Conservation (phyloP, 108 stramenopile species). For the Fistulifera solaris region DNA sequence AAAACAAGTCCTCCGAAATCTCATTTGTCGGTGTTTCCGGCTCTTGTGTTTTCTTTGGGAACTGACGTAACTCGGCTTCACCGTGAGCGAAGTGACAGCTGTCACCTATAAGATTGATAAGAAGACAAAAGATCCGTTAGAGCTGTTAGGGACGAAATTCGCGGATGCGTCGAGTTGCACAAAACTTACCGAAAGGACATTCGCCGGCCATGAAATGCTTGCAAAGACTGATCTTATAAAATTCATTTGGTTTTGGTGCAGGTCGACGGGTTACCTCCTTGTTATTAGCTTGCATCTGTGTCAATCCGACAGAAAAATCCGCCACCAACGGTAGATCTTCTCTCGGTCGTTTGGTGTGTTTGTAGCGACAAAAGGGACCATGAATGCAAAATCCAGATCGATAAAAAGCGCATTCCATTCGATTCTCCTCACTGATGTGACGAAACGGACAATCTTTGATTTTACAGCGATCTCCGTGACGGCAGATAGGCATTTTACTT, state of each 20-base stretch:
- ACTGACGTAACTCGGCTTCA: constrained; percentile 57
- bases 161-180: too few relatives aligned
- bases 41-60: constrained; percentile 31
- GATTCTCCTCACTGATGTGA: constrained; percentile 83
- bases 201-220: constrained; percentile 83
- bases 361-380: constrained; percentile 87
- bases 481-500: constrained; percentile 88
- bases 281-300: constrained; percentile 76
- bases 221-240: constrained; percentile 81
- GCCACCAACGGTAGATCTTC: constrained; percentile 69
- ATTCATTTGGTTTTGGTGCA: constrained; percentile 85
- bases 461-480: constrained; percentile 85
- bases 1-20: constrained; percentile 70
- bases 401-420: constrained; percentile 90
- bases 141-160: too few relatives aligned
- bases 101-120: too few relatives aligned
- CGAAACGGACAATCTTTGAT: constrained; percentile 89
- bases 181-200: constrained; percentile 91
- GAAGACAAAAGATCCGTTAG: too few relatives aligned
- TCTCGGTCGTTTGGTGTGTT: constrained; percentile 64
- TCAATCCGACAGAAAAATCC: constrained; percentile 80
- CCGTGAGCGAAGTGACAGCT: constrained; percentile 84
- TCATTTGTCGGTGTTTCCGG: constrained; percentile 19
- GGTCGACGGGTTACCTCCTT: constrained; percentile 45
- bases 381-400: constrained; percentile 92